A percentile compares a stretch with the other conserved stretches of the same genome.
These are phyloP conservation scores for Hericium rajendrae DNA, from an alignment of 768 basidiomycete species.

Conservation along the genomic window DNA sequence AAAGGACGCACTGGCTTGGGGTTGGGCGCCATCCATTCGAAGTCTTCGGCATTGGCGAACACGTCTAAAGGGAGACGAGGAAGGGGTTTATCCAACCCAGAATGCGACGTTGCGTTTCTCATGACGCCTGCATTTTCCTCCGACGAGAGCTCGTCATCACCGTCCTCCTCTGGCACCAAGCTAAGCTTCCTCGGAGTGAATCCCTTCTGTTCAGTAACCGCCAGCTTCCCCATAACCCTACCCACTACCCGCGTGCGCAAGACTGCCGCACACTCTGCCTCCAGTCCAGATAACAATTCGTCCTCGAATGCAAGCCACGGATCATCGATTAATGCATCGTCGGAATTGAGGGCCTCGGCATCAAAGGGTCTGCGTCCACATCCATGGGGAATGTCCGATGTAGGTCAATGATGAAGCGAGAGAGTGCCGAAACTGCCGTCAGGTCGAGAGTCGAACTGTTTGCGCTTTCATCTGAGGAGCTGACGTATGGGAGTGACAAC, in stretches of 20 bases:
- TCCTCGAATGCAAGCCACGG: background rate
- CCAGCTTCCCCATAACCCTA: background rate
- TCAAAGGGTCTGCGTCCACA: background rate
- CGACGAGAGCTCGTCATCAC: background rate
- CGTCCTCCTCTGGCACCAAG: background rate
- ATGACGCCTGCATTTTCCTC: too few species aligned
- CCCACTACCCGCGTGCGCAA: background rate
- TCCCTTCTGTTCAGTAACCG: background rate
- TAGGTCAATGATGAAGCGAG: background rate
- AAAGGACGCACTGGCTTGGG: too few species aligned
- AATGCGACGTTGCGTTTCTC: too few species aligned
- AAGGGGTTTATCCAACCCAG: background rate
- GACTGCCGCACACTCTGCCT: too few species aligned
- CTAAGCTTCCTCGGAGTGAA: background rate
- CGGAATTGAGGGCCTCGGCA: background rate
- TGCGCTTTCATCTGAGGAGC: background rate
- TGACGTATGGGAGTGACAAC: background rate
- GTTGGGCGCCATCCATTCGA: background rate
- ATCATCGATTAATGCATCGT: background rate
- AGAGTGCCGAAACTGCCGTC: background rate
- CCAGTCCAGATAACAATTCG: background rate
- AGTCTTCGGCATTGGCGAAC: background rate
- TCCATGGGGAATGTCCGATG: background rate
- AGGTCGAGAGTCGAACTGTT: background rate
- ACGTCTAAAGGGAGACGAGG: background rate